These are phyloP conservation scores for Lepidium didymum DNA, from an alignment of 345 rosid species.

Conservation along the genomic window DNA sequence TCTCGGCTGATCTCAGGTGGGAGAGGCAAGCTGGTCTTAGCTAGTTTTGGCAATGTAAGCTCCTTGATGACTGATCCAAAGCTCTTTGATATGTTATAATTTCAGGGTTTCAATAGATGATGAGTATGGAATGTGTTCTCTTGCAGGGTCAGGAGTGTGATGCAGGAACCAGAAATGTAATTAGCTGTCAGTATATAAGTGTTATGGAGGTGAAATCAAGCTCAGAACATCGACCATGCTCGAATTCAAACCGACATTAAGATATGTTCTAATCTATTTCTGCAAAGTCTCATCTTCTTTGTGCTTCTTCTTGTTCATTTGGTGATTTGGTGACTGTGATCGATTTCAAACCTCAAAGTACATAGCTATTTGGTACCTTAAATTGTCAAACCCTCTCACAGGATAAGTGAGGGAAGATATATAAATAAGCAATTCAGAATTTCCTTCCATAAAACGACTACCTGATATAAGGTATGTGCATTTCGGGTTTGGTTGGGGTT, in stretches of 20 bases:
- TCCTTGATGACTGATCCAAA: not conserved
- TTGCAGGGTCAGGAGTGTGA: not conserved
- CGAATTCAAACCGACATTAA: not conserved
- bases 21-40: slow-evolving; percentile 47
- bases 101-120: not conserved
- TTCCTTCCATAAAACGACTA: too few relatives aligned
- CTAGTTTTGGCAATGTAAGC: slow-evolving; percentile 18
- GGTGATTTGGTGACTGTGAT: not conserved
- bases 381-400: too few relatives aligned
- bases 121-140: not conserved
- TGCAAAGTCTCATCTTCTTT: not conserved
- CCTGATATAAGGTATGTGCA: too few relatives aligned
- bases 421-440: too few relatives aligned
- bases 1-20: slow-evolving; percentile 71
- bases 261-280: not conserved
- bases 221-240: not conserved
- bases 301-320: not conserved
- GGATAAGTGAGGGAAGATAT: too few relatives aligned
- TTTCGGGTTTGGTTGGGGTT: too few relatives aligned
- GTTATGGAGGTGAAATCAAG: not conserved
- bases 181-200: not conserved
- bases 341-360: not conserved
- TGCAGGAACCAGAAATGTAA: not conserved
- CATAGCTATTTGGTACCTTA: not conserved
- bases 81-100: not conserved